phyloP scores from a whole-genome alignment of 768 basidiomycete genomes.

The Phallus indusiatus region DNA sequence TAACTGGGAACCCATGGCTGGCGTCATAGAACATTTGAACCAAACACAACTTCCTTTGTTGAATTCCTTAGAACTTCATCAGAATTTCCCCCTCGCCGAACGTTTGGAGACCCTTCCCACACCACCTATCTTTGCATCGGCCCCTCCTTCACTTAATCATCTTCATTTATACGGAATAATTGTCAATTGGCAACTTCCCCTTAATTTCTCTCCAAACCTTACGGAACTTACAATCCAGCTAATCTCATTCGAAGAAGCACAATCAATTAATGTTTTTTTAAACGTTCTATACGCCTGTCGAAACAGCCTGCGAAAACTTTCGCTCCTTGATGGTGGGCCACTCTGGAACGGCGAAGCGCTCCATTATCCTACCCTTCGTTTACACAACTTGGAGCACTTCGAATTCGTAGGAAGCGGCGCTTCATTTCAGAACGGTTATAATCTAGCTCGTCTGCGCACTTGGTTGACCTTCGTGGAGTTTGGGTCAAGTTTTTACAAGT shows the following conservation, averaged over 20 bases:
- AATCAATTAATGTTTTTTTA: background rate
- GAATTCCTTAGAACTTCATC: background rate
- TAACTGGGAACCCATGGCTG: background rate
- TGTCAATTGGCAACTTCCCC: background rate
- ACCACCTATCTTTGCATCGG: background rate
- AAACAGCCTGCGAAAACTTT: background rate
- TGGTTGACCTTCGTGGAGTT: background rate
- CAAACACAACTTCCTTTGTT: background rate
- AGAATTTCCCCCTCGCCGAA: background rate
- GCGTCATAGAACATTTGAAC: background rate
- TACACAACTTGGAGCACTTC: background rate
- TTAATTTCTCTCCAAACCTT: background rate
- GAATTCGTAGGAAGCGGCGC: background rate
- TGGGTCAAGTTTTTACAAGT: background rate
- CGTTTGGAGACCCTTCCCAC: background rate
- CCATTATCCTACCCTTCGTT: background rate
- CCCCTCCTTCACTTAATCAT: background rate
- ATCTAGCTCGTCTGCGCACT: background rate
- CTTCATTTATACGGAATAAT: background rate
- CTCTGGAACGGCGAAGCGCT: background rate
- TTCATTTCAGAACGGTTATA: background rate
- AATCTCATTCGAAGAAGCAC: background rate
- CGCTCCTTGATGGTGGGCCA: background rate
- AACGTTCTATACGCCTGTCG: background rate
- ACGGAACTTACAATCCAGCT: background rate